These are phyloP conservation scores for Pseudogymnoascus sp. DNA, from an alignment of 2,329 filamentous ascomycete genomes.

Conservation along the genomic window DNA sequence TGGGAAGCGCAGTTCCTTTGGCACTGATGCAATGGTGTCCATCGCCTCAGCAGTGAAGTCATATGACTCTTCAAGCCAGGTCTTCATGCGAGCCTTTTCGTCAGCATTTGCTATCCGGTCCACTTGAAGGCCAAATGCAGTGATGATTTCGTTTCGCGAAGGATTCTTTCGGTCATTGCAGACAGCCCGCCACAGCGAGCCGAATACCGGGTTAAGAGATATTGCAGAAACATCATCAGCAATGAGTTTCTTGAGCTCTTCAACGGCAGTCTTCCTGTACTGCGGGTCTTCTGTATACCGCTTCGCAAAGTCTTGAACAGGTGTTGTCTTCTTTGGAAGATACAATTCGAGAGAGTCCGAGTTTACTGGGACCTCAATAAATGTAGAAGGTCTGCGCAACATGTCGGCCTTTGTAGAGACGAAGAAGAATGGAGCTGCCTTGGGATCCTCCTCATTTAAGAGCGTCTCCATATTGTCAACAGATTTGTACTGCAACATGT, in stretches of 20 bases:
- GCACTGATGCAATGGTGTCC: conserved; percentile 31
- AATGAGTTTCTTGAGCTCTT: conserved; percentile 38
- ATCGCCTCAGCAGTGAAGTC: conserved; percentile 40
- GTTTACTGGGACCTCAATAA: not conserved
- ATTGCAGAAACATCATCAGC: conserved; percentile 36
- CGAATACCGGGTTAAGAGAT: conserved; percentile 44
- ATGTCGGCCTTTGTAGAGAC: no score
- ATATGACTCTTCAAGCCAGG: conserved; percentile 45
- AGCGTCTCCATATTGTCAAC: not conserved
- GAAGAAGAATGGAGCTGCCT: not conserved
- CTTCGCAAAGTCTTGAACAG: conserved; percentile 26
- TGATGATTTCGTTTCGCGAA: not conserved
- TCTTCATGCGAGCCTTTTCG: conserved; percentile 35
- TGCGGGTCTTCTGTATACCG: conserved; percentile 33
- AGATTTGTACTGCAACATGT: not conserved
- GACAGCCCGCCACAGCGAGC: conserved; percentile 41
- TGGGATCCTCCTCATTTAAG: not conserved
- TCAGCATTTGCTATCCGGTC: conserved; percentile 4
- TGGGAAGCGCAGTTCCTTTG: conserved; percentile 35
- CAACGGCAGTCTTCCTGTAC: conserved; percentile 34
- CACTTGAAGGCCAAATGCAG: not conserved
- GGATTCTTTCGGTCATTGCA: conserved; percentile 36
- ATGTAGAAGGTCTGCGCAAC: not conserved
- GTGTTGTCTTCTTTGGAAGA: conserved; percentile 26
- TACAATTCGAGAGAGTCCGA: not conserved